phyloP scores from a whole-genome alignment of 805 yeast genomes.

The Jamesozyma hellenica region DNA sequence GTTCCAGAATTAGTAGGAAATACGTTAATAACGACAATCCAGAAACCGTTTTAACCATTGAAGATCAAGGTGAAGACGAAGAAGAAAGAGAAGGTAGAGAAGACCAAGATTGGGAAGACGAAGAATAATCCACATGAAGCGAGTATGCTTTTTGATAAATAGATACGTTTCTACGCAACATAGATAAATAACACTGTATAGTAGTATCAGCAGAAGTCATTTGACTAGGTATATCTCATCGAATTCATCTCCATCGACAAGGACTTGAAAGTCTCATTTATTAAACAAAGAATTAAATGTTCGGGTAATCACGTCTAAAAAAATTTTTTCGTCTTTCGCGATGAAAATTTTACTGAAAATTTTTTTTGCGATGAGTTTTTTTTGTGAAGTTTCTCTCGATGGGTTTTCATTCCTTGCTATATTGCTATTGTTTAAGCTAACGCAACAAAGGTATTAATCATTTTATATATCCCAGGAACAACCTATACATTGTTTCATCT shows the following conservation, averaged over 20 bases:
- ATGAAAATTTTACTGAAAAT: conserved; percentile 2
- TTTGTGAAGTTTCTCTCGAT: conserved; percentile 1
- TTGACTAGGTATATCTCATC: neutral
- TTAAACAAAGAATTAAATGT: neutral
- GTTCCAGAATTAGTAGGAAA: conserved; percentile 69
- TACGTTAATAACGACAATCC: conserved; percentile 39
- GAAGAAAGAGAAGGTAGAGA: conserved; percentile 31
- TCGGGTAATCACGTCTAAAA: neutral
- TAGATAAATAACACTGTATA: neutral
- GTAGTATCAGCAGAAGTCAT: too few relatives aligned
- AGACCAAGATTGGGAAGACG: conserved; percentile 1
- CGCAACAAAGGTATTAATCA: too few relatives aligned
- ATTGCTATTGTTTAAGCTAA: too few relatives aligned
- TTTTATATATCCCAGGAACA: neutral
- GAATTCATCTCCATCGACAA: too few relatives aligned
- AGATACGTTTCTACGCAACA: neutral
- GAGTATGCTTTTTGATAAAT: too few relatives aligned
- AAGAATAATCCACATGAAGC: neutral
- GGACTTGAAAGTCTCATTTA: too few relatives aligned
- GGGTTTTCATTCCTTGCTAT: neutral
- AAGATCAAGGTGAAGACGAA: conserved; percentile 54
- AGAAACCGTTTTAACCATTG: conserved; percentile 54
- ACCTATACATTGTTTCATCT: neutral
- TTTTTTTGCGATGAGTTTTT: conserved; percentile 8
- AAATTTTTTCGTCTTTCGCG: neutral